Percentiles rank a stretch among this genome's conserved stretches.
These are phyloP conservation scores for Aquilaria malaccensis DNA, from an alignment of 345 rosid genomes.

Conservation along the genomic window DNA sequence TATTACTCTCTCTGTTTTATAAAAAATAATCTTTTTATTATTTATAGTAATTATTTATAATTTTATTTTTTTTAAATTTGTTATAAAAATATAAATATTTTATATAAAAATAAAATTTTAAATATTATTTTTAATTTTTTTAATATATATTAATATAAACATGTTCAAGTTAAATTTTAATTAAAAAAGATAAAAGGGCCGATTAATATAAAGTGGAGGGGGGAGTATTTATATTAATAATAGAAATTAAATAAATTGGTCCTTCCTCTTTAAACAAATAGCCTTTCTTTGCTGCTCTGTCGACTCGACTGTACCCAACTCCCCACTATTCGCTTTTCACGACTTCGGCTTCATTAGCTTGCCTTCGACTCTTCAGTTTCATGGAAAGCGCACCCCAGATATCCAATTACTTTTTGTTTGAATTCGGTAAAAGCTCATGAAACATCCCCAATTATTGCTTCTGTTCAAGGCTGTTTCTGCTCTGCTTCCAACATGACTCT, in stretches of 20 bases:
- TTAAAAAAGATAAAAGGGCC: too few species aligned
- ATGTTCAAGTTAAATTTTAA: too few species aligned
- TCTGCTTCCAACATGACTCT: conserved; percentile 45
- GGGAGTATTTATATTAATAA: not conserved
- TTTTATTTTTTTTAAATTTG: too few species aligned
- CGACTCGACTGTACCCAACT: conserved; percentile 16
- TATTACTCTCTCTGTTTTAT: too few species aligned
- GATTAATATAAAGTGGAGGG: not conserved
- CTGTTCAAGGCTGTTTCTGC: conserved; percentile 12
- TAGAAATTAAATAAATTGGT: not conserved
- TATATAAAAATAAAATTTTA: too few species aligned
- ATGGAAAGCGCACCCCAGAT: too few species aligned
- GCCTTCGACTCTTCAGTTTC: not conserved
- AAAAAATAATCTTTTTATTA: too few species aligned
- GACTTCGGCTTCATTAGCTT: not conserved
- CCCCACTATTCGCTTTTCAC: conserved; percentile 7
- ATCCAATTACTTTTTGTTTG: too few species aligned
- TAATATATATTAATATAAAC: too few species aligned
- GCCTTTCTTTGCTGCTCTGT: conserved; percentile 6
- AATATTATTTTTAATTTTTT: too few species aligned
- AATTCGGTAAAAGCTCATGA: conserved; percentile 19
- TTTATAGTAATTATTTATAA: too few species aligned
- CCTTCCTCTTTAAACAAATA: conserved; percentile 1
- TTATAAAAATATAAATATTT: too few species aligned
- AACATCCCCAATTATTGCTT: conserved; percentile 15